Evolutionary conservation across 2,329 filamentous ascomycete genomes (phyloP), one percentile per base, ranked within the genome.

Genomic region (Madurella mycetomatis): DNA sequence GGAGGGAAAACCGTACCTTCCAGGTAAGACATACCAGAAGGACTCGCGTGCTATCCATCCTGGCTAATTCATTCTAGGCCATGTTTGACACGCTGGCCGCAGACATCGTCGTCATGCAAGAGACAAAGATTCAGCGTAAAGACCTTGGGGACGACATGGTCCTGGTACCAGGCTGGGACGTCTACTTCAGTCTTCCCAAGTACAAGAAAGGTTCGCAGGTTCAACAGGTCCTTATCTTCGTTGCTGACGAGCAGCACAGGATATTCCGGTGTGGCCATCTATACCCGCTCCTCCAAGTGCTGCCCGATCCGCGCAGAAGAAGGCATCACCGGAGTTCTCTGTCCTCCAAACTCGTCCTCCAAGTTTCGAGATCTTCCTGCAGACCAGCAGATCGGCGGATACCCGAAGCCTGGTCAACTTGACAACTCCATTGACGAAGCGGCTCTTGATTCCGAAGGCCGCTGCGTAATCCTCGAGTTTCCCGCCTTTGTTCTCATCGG

Each of bases 101-200:
- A 50, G 94, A 99, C 69, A 94, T 99, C 60, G 84, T 97, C 16
- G 80, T 96, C 55, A 91, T 97, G 76, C 94, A 99, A 70, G 94
- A 97, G 72, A 86, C 90, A 42, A 99, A 97, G 73, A 96, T 97
- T 41, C 94, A 97, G 67, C 82, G 87, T 54, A 96, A 96, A 68
- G 92, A 96, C 63, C 76, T 99, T 1, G 81, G 79, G 41, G 94
- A 97, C 77, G 94, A 97, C 64, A 97, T 97, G 90, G 92, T 97
- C 9, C 76, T 97, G 34, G 84, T 97, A 0, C 85, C 89, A 0
- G 94, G 94, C 12, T 99, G 92, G 92, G 94, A 99, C 68, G 92
- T 92, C 60, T 96, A 87, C 72, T 96, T 96, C 72, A 96, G 91
- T 68, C 76, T 99, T 19, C 94, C 94, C 0, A 90, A 86, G 67